Percentiles rank a stretch among this genome's conserved stretches.
Evolutionary conservation across 805 yeast genomes (phyloP).

Genomic region (Starmerella davenportii): DNA sequence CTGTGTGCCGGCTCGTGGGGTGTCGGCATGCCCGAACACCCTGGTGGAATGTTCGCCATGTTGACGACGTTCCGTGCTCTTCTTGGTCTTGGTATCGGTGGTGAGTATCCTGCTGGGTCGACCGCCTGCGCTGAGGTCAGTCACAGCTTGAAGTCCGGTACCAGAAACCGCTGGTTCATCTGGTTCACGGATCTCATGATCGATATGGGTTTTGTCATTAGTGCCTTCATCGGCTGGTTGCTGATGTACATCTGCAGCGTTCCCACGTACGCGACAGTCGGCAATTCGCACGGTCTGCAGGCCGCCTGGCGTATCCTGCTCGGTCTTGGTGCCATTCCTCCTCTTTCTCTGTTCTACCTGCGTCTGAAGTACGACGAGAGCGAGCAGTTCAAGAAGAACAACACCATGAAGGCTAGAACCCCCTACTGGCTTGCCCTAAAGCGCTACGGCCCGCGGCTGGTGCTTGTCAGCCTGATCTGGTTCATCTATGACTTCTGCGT

Average conservation of each 20-base stretch:
- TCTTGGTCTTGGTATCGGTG: constrained; percentile 83
- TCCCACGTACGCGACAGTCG: constrained; percentile 11
- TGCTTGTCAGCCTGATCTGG: constrained; percentile 64
- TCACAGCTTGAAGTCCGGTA: constrained; percentile 56
- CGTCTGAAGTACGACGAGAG: constrained; percentile 63
- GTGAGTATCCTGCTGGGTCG: constrained; percentile 86
- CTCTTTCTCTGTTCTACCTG: constrained; percentile 55
- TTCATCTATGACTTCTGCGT: constrained; percentile 76
- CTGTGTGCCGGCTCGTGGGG: constrained; percentile 84
- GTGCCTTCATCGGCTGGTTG: constrained; percentile 75
- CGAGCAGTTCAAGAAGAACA: constrained; percentile 48
- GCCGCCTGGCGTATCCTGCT: constrained; percentile 85
- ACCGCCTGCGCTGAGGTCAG: constrained; percentile 89
- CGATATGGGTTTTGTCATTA: constrained; percentile 67
- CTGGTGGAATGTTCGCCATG: constrained; percentile 66
- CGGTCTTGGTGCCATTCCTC: constrained; percentile 82
- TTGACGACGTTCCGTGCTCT: constrained; percentile 71
- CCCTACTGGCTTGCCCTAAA: constrained; percentile 58
- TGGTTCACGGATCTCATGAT: constrained; percentile 83
- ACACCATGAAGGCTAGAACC: constrained; percentile 35
- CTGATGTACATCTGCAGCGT: constrained; percentile 61
- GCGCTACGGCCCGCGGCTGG: constrained; percentile 68
- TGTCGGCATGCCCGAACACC: constrained; percentile 32
- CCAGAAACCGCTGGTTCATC: constrained; percentile 72
- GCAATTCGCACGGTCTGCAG: constrained; percentile 37